These are phyloP conservation scores for Acanthamoeba sp. DNA, from an alignment of 208 protist species.

Conservation along the genomic window DNA sequence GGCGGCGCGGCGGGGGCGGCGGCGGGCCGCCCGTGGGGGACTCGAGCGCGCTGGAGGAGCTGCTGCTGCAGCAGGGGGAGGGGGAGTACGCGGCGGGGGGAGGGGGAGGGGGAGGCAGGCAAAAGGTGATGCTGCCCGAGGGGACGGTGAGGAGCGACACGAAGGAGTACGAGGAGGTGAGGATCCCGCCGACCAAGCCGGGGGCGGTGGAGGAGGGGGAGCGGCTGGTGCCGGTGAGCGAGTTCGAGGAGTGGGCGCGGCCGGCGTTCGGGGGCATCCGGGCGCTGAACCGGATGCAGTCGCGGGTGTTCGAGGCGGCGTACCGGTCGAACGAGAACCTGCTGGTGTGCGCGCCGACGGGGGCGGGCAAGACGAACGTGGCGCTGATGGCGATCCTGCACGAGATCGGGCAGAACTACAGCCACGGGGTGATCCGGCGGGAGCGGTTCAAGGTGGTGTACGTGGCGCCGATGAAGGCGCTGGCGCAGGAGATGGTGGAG, in stretches of 20 bases:
- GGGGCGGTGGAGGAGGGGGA: slow-evolving; percentile 5
- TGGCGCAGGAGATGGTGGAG: slow-evolving; percentile 98
- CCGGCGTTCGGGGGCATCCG: slow-evolving; percentile 81
- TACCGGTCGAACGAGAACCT: slow-evolving; percentile 99
- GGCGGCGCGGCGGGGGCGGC: too few relatives aligned
- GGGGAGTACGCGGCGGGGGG: background rate
- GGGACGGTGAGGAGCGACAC: slow-evolving; percentile 47
- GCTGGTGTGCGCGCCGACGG: slow-evolving; percentile 99
- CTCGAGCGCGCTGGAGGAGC: too few relatives aligned
- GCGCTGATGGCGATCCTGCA: slow-evolving; percentile 97
- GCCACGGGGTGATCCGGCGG: slow-evolving; percentile 90
- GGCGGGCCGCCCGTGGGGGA: too few relatives aligned
- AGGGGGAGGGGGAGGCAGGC: background rate
- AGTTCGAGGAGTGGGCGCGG: slow-evolving; percentile 81
- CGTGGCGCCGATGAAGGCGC: slow-evolving; percentile 99
- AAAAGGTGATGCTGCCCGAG: slow-evolving; percentile 67
- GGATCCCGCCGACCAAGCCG: slow-evolving; percentile 49
- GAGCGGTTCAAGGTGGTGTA: slow-evolving; percentile 99
- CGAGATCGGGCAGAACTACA: slow-evolving; percentile 92
- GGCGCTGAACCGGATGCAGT: slow-evolving; percentile 97
- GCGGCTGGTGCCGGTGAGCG: slow-evolving; percentile 78
- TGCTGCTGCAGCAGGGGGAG: background rate
- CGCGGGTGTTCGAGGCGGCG: slow-evolving; percentile 95
- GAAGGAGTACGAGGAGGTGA: slow-evolving; percentile 81
- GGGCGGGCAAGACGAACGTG: slow-evolving; percentile 98